A percentile compares a stretch with the other conserved stretches of the same genome.
Conservation (phyloP, 176 grass and related monocot species). For the Chloris gayana region DNA sequence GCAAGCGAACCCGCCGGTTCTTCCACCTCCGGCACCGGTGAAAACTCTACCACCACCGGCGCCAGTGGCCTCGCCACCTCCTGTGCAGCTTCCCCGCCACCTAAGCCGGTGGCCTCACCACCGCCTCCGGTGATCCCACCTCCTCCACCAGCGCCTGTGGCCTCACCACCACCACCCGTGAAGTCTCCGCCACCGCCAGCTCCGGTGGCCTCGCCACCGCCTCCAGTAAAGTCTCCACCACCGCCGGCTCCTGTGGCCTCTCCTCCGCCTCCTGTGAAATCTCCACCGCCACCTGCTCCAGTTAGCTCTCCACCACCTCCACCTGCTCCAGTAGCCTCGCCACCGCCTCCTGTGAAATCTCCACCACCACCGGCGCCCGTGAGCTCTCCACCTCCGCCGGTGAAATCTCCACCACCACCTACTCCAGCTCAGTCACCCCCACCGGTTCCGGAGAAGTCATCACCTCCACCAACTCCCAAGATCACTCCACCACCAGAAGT, state of each 20-base stretch:
- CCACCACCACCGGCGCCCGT: neutral
- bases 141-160: neutral
- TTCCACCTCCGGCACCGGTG: neutral
- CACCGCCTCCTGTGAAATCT: neutral
- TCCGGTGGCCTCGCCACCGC: neutral
- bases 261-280: neutral
- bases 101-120: neutral
- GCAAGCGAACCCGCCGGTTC: neutral
- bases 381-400: neutral
- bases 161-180: neutral
- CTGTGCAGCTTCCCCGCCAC: neutral
- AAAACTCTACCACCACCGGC: neutral
- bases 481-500: neutral
- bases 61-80: neutral
- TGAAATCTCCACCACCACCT: neutral
- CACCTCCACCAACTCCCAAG: neutral
- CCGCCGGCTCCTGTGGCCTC: neutral
- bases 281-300: neutral
- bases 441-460: neutral
- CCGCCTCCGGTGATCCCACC: neutral
- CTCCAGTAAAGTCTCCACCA: neutral
- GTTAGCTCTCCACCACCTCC: neutral
- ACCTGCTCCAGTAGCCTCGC: neutral
- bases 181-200: constrained; percentile 17
- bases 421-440: neutral